These are phyloP conservation scores for Copromyces sp. DNA, from an alignment of 495 filamentous ascomycete species.

Conservation along the genomic window DNA sequence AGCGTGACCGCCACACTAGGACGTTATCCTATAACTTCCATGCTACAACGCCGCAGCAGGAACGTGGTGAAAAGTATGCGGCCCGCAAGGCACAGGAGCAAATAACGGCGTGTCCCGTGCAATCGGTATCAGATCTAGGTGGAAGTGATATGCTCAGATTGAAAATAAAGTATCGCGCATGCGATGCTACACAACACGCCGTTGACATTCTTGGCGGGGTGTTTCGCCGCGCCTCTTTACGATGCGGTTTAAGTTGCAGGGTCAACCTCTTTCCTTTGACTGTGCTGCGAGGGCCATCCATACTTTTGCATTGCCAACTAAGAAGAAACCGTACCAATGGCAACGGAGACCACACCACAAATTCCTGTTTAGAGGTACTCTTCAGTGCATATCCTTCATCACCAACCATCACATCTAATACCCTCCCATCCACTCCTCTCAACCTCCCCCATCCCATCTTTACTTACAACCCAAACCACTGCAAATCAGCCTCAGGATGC, in stretches of 20 bases:
- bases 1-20: neutral
- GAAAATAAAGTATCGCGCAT: neutral
- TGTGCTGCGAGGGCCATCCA: neutral
- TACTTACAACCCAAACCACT: conserved; percentile 30
- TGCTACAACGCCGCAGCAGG: neutral
- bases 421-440: neutral
- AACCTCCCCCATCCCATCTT: neutral
- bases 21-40: neutral
- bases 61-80: neutral
- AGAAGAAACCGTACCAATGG: neutral
- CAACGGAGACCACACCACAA: neutral
- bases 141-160: neutral
- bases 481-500: conserved; percentile 26
- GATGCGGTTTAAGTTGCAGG: neutral
- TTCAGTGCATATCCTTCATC: neutral
- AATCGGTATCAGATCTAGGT: neutral
- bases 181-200: neutral
- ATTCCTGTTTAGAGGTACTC: neutral
- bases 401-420: neutral
- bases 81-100: neutral
- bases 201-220: neutral
- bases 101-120: neutral
- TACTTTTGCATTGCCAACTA: neutral
- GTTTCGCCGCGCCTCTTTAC: neutral
- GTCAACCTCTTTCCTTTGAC: neutral